Percentiles rank a stretch among this genome's conserved stretches.
Evolutionary conservation across 2,329 filamentous ascomycete genomes (phyloP).

Genomic region (Xylaria sp.): DNA sequence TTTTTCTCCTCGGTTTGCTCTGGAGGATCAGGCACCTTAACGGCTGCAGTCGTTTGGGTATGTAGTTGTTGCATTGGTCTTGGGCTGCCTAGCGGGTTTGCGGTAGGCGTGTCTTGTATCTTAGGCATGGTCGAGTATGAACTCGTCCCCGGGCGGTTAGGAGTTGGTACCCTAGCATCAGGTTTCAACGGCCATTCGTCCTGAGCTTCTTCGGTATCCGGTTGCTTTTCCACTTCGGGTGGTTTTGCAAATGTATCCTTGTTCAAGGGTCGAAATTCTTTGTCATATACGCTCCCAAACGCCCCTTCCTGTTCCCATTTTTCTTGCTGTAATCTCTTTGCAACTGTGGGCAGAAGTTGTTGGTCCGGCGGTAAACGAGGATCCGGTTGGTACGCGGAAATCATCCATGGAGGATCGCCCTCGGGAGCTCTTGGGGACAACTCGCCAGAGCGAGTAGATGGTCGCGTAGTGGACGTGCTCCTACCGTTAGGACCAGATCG

Average conservation of each 20-base stretch:
- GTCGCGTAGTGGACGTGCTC: constrained; percentile 65
- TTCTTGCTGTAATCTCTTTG: constrained; percentile 89
- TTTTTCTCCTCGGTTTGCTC: constrained; percentile 61
- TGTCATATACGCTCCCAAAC: constrained; percentile 86
- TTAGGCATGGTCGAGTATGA: constrained; percentile 74
- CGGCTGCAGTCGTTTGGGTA: constrained; percentile 59
- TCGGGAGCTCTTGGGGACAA: constrained; percentile 75
- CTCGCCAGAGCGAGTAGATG: constrained; percentile 72
- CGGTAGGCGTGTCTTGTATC: constrained; percentile 60
- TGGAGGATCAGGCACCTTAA: constrained; percentile 63
- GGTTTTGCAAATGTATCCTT: constrained; percentile 66
- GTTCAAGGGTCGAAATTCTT: constrained; percentile 85
- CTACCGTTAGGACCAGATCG: constrained; percentile 65
- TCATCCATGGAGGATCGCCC: constrained; percentile 95
- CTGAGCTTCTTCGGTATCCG: constrained; percentile 53
- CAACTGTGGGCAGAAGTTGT: constrained; percentile 94
- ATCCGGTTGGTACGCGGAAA: constrained; percentile 94
- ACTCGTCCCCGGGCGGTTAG: constrained; percentile 58
- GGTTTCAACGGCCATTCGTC: constrained; percentile 71
- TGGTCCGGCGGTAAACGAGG: constrained; percentile 93
- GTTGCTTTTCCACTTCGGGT: constrained; percentile 57
- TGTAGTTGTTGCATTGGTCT: constrained; percentile 56
- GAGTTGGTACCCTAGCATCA: constrained; percentile 61
- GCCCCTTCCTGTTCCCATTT: constrained; percentile 95
- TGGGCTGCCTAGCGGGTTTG: constrained; percentile 59